Percentiles rank a stretch among this genome's conserved stretches.
phyloP scores from a whole-genome alignment of 2,329 filamentous ascomycete species.

The Tolypocladium paradoxum region DNA sequence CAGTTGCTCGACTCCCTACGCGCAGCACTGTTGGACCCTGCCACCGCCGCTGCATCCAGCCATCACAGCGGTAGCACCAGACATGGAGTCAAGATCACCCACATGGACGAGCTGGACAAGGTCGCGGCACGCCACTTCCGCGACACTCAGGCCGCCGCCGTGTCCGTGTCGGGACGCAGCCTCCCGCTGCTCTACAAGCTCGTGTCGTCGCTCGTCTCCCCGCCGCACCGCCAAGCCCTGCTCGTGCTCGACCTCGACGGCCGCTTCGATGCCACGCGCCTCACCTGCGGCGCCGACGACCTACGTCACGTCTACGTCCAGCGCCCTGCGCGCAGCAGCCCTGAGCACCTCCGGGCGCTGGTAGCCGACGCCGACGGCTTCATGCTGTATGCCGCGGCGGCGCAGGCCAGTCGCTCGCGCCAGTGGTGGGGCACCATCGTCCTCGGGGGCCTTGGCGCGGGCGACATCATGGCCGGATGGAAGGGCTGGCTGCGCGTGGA shows the following conservation, averaged over 20 bases:
- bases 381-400: conserved; percentile 36
- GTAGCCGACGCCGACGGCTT: conserved; percentile 31
- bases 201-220: conserved; percentile 37
- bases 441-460: conserved; percentile 20
- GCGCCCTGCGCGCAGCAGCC: conserved; percentile 22
- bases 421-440: conserved; percentile 51
- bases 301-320: conserved; percentile 41
- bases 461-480: conserved; percentile 22
- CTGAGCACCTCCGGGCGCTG: conserved; percentile 20
- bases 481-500: conserved; percentile 44
- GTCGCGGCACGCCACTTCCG: conserved; percentile 36
- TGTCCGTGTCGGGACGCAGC: conserved; percentile 41
- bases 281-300: conserved; percentile 26
- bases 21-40: background rate
- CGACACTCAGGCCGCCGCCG: conserved; percentile 32
- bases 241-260: conserved; percentile 44
- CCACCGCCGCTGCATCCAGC: background rate
- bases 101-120: conserved; percentile 34
- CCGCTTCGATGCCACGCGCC: conserved; percentile 41
- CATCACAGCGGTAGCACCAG: conserved; percentile 1
- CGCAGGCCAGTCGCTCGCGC: conserved; percentile 31
- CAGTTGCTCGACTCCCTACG: conserved; percentile 7
- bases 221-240: conserved; percentile 36
- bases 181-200: conserved; percentile 47
- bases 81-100: conserved; percentile 19